Conservation (phyloP, 169 alveolate species). For the Eimeria falciformis region DNA sequence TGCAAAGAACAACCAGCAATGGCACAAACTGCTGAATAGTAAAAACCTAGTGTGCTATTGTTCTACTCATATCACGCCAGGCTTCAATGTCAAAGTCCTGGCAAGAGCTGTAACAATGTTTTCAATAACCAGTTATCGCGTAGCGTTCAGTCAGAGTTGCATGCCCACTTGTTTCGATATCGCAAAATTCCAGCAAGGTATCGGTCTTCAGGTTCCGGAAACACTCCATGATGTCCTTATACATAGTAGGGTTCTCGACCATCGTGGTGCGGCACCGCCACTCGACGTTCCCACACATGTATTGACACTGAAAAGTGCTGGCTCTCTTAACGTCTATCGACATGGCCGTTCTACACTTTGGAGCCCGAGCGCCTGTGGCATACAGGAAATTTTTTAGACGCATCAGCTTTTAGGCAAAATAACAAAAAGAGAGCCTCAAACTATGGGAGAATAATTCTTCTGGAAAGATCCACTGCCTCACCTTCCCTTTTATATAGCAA, state of each 20-base stretch:
- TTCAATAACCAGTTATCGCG: too few relatives aligned
- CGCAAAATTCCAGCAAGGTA: slow-evolving; percentile 26
- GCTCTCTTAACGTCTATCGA: background rate
- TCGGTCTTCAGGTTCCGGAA: slow-evolving; percentile 7
- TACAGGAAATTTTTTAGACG: background rate
- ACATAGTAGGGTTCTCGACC: slow-evolving; percentile 53
- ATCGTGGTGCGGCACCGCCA: slow-evolving; percentile 39
- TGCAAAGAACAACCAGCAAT: too few relatives aligned
- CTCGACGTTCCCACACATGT: slow-evolving; percentile 43
- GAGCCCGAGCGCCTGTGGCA: slow-evolving; percentile 37
- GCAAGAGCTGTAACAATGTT: too few relatives aligned
- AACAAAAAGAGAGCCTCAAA: too few relatives aligned
- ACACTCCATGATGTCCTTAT: slow-evolving; percentile 49
- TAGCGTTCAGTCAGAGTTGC: background rate
- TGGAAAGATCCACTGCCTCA: background rate
- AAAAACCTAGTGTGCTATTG: too few relatives aligned
- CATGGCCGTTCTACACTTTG: slow-evolving; percentile 33
- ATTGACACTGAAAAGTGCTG: slow-evolving; percentile 21
- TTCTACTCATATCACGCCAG: too few relatives aligned
- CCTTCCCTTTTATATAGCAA: slow-evolving; percentile 4
- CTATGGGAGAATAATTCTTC: background rate
- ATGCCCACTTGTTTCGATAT: slow-evolving; percentile 36
- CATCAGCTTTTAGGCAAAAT: background rate
- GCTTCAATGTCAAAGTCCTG: too few relatives aligned
- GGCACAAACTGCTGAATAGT: too few relatives aligned